These are phyloP conservation scores for Orbilia javanica DNA, from an alignment of 2,329 filamentous ascomycete species.

Conservation along the genomic window DNA sequence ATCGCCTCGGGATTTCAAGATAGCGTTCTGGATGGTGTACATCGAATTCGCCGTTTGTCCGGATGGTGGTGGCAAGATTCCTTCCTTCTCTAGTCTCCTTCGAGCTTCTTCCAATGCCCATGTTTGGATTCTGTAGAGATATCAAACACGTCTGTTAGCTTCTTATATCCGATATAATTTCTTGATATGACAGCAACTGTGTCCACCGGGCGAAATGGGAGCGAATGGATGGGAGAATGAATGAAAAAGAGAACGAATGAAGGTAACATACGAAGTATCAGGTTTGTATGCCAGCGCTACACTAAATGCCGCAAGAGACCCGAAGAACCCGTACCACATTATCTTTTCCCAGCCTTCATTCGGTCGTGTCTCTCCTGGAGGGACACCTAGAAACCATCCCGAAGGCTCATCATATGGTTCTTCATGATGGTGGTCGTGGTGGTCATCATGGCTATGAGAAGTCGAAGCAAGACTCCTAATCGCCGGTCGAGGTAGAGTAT, in stretches of 20 bases:
- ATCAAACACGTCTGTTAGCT: conserved; percentile 13
- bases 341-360: conserved; percentile 95
- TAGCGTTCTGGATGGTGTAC: conserved; percentile 52
- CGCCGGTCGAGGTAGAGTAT: conserved; percentile 37
- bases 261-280: conserved; percentile 88
- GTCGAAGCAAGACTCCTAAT: conserved; percentile 45
- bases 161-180: background rate
- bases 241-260: background rate
- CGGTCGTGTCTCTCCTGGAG: conserved; percentile 94
- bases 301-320: conserved; percentile 78
- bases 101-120: conserved; percentile 98
- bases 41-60: conserved; percentile 53
- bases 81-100: conserved; percentile 93
- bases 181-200: background rate
- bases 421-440: conserved; percentile 70
- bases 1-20: conserved; percentile 35
- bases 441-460: conserved; percentile 62
- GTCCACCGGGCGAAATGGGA: background rate
- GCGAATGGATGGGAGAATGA: too few relatives aligned
- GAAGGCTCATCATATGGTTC: conserved; percentile 88
- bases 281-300: conserved; percentile 96
- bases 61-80: conserved; percentile 77
- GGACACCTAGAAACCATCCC: conserved; percentile 93
- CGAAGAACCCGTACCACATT: conserved; percentile 86
- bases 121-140: conserved; percentile 86